Conservation (phyloP, 306 rosid species). For the Cucurbita maxima region DNA sequence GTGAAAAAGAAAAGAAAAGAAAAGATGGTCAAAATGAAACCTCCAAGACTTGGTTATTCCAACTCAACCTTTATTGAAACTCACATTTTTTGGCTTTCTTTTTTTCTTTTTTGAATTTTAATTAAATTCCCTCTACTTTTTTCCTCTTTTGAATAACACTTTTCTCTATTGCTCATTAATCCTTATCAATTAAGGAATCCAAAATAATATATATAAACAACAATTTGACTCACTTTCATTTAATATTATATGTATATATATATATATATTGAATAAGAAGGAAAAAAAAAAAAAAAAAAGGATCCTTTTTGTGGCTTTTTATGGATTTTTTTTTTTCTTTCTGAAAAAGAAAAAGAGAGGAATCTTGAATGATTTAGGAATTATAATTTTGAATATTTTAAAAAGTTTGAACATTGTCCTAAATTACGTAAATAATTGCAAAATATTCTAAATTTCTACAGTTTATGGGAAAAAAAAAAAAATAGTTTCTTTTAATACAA, state of each 20-base stretch:
- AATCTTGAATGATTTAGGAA: slow-evolving; percentile 1
- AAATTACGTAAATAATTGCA: background rate
- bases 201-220: no score
- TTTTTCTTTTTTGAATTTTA: slow-evolving; percentile 10
- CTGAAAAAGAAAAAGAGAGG: background rate
- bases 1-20: slow-evolving; percentile 12
- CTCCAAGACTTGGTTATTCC: slow-evolving; percentile 66
- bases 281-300: background rate
- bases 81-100: slow-evolving; percentile 49
- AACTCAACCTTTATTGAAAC: slow-evolving; percentile 78
- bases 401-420: background rate
- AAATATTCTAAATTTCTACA: background rate
- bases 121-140: slow-evolving; percentile 13
- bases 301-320: background rate
- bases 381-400: background rate
- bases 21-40: slow-evolving; percentile 91
- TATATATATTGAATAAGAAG: background rate
- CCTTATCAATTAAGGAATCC: background rate
- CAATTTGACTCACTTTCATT: background rate
- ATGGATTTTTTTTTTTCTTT: background rate
- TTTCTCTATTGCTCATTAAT: slow-evolving; percentile 1
- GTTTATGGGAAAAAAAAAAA: background rate
- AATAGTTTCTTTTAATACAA: background rate
- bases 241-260: background rate
- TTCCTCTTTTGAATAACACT: background rate